Evolutionary conservation across 441 rosid species (phyloP).

Genomic region (Hypseocharis bilobata): DNA sequence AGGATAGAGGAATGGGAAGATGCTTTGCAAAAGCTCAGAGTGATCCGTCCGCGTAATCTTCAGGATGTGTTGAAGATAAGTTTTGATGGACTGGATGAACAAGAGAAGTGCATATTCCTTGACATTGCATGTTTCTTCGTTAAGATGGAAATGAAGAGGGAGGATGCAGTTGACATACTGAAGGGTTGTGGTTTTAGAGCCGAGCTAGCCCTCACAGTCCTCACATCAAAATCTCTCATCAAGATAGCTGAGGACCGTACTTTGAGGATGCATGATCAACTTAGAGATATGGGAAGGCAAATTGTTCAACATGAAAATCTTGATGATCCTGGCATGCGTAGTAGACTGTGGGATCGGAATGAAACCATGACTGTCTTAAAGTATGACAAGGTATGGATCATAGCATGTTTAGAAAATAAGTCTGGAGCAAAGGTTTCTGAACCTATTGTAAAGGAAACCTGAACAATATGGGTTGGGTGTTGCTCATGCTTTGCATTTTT

Average conservation of each 20-base stretch:
- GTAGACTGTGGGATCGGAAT: slow-evolving; percentile 47
- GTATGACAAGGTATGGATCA: slow-evolving; percentile 29
- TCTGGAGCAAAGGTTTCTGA: background rate
- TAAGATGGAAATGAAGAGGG: slow-evolving; percentile 29
- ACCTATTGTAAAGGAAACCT: background rate
- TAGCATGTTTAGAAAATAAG: too few species aligned
- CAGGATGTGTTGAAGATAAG: slow-evolving; percentile 34
- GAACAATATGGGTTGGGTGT: background rate
- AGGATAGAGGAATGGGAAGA: slow-evolving; percentile 34
- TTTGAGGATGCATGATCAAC: slow-evolving; percentile 65
- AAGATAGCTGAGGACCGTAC: slow-evolving; percentile 22
- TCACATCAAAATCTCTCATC: slow-evolving; percentile 43
- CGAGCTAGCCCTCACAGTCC: slow-evolving; percentile 33
- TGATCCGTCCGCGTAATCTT: slow-evolving; percentile 27
- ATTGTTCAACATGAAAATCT: slow-evolving; percentile 30
- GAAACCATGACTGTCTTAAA: slow-evolving; percentile 40
- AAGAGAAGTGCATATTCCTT: slow-evolving; percentile 40
- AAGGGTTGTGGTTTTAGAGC: slow-evolving; percentile 43
- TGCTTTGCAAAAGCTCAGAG: slow-evolving; percentile 31
- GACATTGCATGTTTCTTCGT: slow-evolving; percentile 52
- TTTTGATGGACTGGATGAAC: slow-evolving; percentile 33
- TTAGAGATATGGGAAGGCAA: slow-evolving; percentile 59
- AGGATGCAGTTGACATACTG: slow-evolving; percentile 35
- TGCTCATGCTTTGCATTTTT: background rate
- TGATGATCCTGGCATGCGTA: slow-evolving; percentile 31